phyloP scores from a whole-genome alignment of 2,329 filamentous ascomycete genomes.

The Zymoseptoria pseudotritici region DNA sequence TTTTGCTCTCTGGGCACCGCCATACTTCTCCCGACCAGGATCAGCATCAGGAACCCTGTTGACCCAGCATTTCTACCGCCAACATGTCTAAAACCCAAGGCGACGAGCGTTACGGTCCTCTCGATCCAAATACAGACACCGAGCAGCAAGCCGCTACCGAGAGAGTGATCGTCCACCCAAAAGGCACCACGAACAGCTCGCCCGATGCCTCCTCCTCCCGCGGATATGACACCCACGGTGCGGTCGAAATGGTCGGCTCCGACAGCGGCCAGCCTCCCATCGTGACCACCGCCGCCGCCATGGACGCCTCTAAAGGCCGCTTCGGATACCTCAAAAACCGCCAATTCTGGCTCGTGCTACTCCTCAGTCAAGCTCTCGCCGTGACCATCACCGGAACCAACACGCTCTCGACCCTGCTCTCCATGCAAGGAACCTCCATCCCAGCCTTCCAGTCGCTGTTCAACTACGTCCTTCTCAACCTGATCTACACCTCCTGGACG shows the following conservation, averaged over 20 bases:
- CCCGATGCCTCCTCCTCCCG: conserved; percentile 16
- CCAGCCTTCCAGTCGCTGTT: conserved; percentile 94
- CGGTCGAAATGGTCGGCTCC: conserved; percentile 30
- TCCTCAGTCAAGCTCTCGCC: conserved; percentile 68
- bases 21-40: background rate
- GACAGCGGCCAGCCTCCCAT: conserved; percentile 23
- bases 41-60: background rate
- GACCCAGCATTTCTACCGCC: conserved; percentile 4
- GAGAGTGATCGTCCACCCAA: conserved; percentile 27
- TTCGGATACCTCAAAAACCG: conserved; percentile 69
- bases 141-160: conserved; percentile 17
- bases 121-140: conserved; percentile 9
- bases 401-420: conserved; percentile 76
- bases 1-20: background rate
- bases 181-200: conserved; percentile 17
- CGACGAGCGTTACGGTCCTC: conserved; percentile 7
- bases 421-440: conserved; percentile 62
- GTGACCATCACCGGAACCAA: conserved; percentile 90
- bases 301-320: conserved; percentile 39
- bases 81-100: conserved; percentile 3
- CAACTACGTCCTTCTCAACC: conserved; percentile 77
- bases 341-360: conserved; percentile 81
- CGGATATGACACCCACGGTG: conserved; percentile 25
- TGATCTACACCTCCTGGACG: conserved; percentile 75
- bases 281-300: conserved; percentile 33